Conservation (phyloP, 176 grass and related monocot genomes). For the Stipa capillata region DNA sequence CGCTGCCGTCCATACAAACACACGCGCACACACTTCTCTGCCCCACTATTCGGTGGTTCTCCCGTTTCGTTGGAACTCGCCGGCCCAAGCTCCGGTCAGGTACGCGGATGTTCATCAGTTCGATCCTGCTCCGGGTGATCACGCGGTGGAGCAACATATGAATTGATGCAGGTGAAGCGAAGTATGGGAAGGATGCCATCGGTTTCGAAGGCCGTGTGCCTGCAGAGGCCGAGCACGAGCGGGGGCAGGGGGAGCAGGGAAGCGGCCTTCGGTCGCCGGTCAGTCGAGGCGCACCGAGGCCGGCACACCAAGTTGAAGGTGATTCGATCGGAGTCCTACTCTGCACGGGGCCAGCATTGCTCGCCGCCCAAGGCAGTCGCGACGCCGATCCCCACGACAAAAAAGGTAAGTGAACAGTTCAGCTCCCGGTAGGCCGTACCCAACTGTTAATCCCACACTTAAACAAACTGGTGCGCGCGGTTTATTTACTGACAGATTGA, state of each 20-base stretch:
- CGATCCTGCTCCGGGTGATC: background rate
- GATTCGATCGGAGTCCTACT: background rate
- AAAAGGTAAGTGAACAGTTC: slow-evolving; percentile 21
- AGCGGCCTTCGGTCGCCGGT: background rate
- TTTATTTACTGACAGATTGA: background rate
- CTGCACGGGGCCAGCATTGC: slow-evolving; percentile 5
- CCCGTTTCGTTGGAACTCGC: background rate
- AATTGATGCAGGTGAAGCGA: background rate
- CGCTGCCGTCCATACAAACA: background rate
- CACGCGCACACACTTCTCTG: background rate
- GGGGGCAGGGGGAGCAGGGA: slow-evolving; percentile 9
- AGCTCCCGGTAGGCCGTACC: no score
- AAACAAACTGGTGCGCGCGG: background rate
- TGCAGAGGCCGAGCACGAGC: background rate
- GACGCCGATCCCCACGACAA: background rate
- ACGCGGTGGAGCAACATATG: background rate
- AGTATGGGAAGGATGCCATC: slow-evolving; percentile 8
- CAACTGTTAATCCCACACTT: background rate
- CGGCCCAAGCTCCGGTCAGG: background rate
- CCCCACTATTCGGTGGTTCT: background rate
- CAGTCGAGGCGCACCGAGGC: background rate
- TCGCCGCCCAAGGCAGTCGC: slow-evolving; percentile 21
- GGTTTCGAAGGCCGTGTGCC: slow-evolving; percentile 12
- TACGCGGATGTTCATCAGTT: background rate
- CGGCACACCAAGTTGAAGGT: background rate